Base-by-base conservation (phyloP, 179 eudicot species). In the Pouteria campechiana region DNA sequence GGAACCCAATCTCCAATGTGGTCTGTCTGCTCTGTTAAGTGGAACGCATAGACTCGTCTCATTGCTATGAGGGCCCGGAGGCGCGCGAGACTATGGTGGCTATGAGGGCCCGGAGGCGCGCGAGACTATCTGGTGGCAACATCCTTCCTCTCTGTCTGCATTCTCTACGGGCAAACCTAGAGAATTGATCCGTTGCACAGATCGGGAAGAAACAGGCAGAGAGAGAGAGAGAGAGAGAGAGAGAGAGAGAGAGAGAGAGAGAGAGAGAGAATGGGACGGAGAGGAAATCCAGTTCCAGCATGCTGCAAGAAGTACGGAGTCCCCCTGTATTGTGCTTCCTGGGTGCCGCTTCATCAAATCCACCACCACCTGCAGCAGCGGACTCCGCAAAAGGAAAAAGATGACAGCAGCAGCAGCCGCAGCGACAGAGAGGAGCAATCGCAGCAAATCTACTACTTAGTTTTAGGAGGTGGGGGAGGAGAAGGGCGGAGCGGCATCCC, bases 381-480 rank as follows among this genome's bases (percentile, higher is more conserved):
- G 9, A 13, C 12, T n/a, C n/a, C n/a, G n/a, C n/a, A n/a, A n/a
- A n/a, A n/a, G n/a, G n/a, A 38, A 19, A 63, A 27, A 5, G 52
- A 59, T 0, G 50, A 41, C 3, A 38, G 20, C 9, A 28, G 63
- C 49, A 62, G 37, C 33, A 31, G 21, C 32, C 32, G 40, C 22
- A 49, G 20, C 60, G 5, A 40, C 56, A 13, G 16, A 67, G 41
- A 17, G n/a, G n/a, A n/a, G n/a, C 61, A 42, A 17, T 17, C 32
- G 28, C 59, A 2, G 27, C 61, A 22, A 38, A 54, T 14, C n/a
- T 44, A 30, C 48, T 57, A 54, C 18, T 43, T 79, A 0, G 57
- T 79, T 2, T 54, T 87, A 6, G 57, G 85, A 32, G 97, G 97
- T 15, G 97, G 97, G 16, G 98, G 98, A 5, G 98, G 98, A 3